A percentile compares a stretch with the other conserved stretches of the same genome.
Evolutionary conservation across 306 rosid genomes (phyloP).

Genomic region (Pyrus pyrifolia): DNA sequence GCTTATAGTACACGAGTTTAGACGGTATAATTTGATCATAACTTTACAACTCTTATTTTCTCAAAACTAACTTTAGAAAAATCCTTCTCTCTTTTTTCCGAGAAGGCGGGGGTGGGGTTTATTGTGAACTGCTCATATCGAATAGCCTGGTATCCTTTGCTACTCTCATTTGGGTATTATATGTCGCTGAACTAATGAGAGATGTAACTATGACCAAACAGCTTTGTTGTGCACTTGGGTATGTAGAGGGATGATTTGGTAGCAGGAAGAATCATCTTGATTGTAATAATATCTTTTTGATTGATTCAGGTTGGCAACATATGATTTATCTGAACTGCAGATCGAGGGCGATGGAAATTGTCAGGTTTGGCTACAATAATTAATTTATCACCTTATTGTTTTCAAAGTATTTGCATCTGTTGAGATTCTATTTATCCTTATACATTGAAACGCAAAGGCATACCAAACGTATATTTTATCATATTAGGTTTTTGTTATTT

Average conservation of each 20-base stretch:
- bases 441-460: background rate
- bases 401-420: background rate
- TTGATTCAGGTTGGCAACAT: conserved; percentile 63
- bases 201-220: background rate
- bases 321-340: conserved; percentile 79
- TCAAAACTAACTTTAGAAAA: background rate
- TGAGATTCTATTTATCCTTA: background rate
- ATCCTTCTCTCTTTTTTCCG: background rate
- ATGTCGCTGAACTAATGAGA: background rate
- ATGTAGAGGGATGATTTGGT: background rate
- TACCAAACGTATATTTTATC: background rate
- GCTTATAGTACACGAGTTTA: background rate
- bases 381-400: background rate
- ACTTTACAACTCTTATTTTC: background rate
- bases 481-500: background rate
- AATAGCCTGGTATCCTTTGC: background rate
- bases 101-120: background rate
- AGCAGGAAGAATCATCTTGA: background rate
- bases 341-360: conserved; percentile 99
- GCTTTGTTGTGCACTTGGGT: background rate
- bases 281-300: conserved; percentile 4
- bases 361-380: conserved; percentile 48
- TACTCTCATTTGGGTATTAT: background rate
- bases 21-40: background rate
- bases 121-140: background rate